Conservation (phyloP, 192 early-diverging fungal species). For the Ambispora gerdemannii region DNA sequence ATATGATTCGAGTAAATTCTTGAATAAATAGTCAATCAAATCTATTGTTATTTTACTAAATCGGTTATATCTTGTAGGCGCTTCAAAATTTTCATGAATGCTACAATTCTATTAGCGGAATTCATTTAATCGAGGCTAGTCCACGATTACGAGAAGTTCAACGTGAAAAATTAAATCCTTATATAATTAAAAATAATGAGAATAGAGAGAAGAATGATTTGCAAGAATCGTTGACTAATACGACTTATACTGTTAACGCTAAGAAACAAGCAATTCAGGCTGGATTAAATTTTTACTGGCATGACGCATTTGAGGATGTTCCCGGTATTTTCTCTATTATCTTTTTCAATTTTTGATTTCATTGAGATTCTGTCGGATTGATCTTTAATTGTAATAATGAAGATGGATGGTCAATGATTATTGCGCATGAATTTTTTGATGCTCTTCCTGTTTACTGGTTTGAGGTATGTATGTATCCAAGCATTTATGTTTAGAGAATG, state of each 20-base stretch:
- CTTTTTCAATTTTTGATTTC: no score
- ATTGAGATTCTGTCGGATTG: no score
- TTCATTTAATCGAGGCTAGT: constrained; percentile 86
- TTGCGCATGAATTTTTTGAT: constrained; percentile 98
- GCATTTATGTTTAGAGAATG: no score
- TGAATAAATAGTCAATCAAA: no score
- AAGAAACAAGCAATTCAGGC: no score
- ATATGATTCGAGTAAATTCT: constrained; percentile 73
- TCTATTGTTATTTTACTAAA: constrained; percentile 7
- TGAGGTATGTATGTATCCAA: constrained; percentile 44
- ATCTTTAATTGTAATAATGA: background rate
- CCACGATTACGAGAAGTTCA: constrained; percentile 69
- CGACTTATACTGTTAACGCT: no score
- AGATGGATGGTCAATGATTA: constrained; percentile 63
- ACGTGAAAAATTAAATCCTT: constrained; percentile 50
- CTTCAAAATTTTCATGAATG: constrained; percentile 67
- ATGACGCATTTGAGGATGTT: constrained; percentile 64
- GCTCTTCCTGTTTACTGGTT: constrained; percentile 89
- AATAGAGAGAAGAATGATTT: no score
- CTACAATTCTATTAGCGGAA: constrained; percentile 52
- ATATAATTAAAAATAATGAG: no score
- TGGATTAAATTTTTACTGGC: constrained; percentile 60
- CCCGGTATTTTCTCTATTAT: constrained; percentile 39
- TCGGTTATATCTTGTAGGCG: constrained; percentile 39
- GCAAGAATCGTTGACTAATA: no score